Base-by-base conservation (phyloP, 1,139 yeast genomes). In the Pichia sp. region DNA sequence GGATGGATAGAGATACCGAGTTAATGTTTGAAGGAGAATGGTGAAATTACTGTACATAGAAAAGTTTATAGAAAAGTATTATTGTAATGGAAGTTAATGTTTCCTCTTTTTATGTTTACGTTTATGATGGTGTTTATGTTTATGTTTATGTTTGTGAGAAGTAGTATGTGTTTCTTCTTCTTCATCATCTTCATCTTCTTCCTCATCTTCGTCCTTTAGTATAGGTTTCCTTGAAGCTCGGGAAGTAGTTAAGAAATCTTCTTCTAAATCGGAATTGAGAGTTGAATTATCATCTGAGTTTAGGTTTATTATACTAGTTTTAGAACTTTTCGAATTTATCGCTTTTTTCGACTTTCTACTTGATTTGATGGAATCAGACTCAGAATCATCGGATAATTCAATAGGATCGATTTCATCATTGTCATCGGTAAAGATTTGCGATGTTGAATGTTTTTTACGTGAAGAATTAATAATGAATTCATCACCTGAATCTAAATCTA, bases 1-100 rank as follows among this genome's bases (percentile, higher is more conserved):
- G 56, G 56, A 42, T 49, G 25, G 46, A 44, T 28, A 39, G 44
- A 18, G 54, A 48, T 31, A 37, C 43, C 4, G 47, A 43, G 15
- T 28, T 9, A 4, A 24, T 42, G 24, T 38, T 46, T 21, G 42
- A 39, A 24, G 39, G 42, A 19, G 40, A 39, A 9, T 39, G 42
- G 42, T 25, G 19, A 28, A 3, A 14, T 33, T 17, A 25, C 4
- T 33, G 35, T 33, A 33, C n/a, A 33, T 33, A 33, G 15, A 4
- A 9, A n/a, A 10, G 12, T 26, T 26, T 6, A 24, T 47, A 24
- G 28, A 36, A 28, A 19, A 18, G 33, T 28, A 18, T 19, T 18
- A 22, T 31, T 18, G 19, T 9, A 12, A n/a, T 28, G 7, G 12
- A 20, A 22, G 4, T 5, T 31, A 28, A 12, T 32, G 17, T n/a